Percentiles rank a stretch among this genome's conserved stretches.
Conservation (phyloP, 2,329 filamentous ascomycete genomes). For the Paramyrothecium roridum region DNA sequence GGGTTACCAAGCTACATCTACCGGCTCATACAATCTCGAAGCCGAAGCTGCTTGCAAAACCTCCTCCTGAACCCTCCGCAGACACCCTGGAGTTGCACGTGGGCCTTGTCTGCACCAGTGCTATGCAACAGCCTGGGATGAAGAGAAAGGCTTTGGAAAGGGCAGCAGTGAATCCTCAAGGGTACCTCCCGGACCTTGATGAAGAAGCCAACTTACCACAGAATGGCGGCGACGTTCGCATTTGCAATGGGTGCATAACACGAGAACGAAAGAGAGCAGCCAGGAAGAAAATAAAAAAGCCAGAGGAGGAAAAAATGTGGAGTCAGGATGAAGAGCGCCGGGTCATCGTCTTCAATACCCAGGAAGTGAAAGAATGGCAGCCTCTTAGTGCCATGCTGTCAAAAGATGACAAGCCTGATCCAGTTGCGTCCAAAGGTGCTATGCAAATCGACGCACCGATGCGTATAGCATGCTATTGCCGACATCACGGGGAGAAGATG, state of each 20-base stretch:
- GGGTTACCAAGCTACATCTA: slow-evolving; percentile 78
- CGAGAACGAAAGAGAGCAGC: slow-evolving; percentile 88
- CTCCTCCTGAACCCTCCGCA: slow-evolving; percentile 58
- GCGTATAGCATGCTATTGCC: slow-evolving; percentile 96
- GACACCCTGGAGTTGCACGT: slow-evolving; percentile 79
- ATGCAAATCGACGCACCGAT: slow-evolving; percentile 84
- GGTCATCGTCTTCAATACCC: slow-evolving; percentile 88
- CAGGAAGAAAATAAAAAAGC: slow-evolving; percentile 89
- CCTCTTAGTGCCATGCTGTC: slow-evolving; percentile 49
- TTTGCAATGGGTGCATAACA: slow-evolving; percentile 87
- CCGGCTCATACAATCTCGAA: slow-evolving; percentile 92
- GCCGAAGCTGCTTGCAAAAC: slow-evolving; percentile 81
- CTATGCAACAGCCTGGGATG: slow-evolving; percentile 72
- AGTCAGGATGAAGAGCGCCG: slow-evolving; percentile 74
- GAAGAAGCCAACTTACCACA: slow-evolving; percentile 70
- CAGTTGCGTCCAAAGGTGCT: slow-evolving; percentile 52
- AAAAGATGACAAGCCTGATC: slow-evolving; percentile 35
- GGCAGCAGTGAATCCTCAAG: slow-evolving; percentile 38
- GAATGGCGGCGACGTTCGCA: slow-evolving; percentile 90
- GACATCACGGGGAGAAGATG: slow-evolving; percentile 89
- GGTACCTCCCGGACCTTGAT: slow-evolving; percentile 33
- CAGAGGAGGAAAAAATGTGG: slow-evolving; percentile 88
- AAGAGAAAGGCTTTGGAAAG: slow-evolving; percentile 64
- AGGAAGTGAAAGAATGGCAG: slow-evolving; percentile 82
- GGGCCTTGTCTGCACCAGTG: slow-evolving; percentile 86